Evolutionary conservation across 2,329 filamentous ascomycete genomes (phyloP), one percentile per base, ranked within the genome.

Genomic region (Colletotrichum karsti): DNA sequence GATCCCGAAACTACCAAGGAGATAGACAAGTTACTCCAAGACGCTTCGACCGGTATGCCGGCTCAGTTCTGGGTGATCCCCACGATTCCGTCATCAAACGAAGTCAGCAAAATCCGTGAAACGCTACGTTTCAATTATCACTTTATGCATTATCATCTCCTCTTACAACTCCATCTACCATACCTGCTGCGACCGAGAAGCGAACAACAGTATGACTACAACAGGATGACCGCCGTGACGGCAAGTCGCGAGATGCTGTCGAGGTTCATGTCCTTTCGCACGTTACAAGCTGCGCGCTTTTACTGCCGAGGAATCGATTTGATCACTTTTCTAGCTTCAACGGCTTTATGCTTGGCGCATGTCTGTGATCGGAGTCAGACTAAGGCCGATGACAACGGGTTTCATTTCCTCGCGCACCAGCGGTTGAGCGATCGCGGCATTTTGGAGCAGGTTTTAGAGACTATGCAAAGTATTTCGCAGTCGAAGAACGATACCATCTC

Each of bases 91-190:
- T 20, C 7, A 7, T 7, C 26, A 7, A 48, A 13, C 13, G 33
- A 57, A 0, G 37, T 73, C 2, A 63, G 70, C 0, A 42, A 71
- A 22, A 72, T 72, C 53, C 72, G 26, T 28, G 56, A 65, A 26
- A 60, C 51, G 2, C 18, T 60, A 63, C 77, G 79, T 0, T 67
- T 81, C 15, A 63, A 74, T 44, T 70, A 74, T n/a, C 81, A 83
- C 54, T 69, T 81, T 9, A 71, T 76, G n/a, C 77, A 83, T 67
- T 80, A 80, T 63, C 74, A 76, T 59, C 72, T 83, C 7, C 70
- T 83, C 3, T 75, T 76, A 50, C 78, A 79, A 58, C 76, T 83
- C 0, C 81, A 83, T 64, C 71, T 83, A 1, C 82, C 82, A 1
- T 82, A 78, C 62, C 74, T 81, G 61, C 67, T 83, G 8, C 72